Evolutionary conservation across 352 stramenopile species (phyloP).

Genomic region (Phytophthora macrochlamydospora): DNA sequence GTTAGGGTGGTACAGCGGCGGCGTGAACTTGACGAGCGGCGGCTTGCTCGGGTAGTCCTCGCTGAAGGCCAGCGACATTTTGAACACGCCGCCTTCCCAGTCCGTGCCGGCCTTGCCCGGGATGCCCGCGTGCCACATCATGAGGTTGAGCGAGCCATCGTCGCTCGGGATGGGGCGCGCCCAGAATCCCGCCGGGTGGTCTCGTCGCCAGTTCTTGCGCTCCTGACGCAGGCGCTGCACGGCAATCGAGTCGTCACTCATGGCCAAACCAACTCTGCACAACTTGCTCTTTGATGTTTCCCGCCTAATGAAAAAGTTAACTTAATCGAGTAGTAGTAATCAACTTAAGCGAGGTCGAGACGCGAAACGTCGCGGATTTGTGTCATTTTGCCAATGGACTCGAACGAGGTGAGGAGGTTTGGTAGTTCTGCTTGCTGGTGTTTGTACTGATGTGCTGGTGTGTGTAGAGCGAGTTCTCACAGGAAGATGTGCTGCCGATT

Average conservation of each 20-base stretch:
- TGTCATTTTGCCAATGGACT: slow-evolving; percentile 44
- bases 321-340: no score
- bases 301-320: background rate
- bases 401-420: slow-evolving; percentile 36
- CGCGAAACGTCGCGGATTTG: slow-evolving; percentile 34
- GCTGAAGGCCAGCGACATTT: slow-evolving; percentile 96
- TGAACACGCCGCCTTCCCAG: slow-evolving; percentile 98
- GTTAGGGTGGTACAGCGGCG: slow-evolving; percentile 97
- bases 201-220: slow-evolving; percentile 94
- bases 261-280: slow-evolving; percentile 10
- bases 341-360: slow-evolving; percentile 1
- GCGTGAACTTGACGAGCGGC: slow-evolving; percentile 98
- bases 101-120: slow-evolving; percentile 95
- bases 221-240: slow-evolving; percentile 91
- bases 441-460: background rate
- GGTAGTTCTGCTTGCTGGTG: background rate
- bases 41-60: slow-evolving; percentile 98
- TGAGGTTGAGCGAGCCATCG: slow-evolving; percentile 97
- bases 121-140: slow-evolving; percentile 97
- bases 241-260: slow-evolving; percentile 91
- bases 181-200: slow-evolving; percentile 97
- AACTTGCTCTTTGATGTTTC: background rate
- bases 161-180: slow-evolving; percentile 91
- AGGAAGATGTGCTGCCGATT: slow-evolving; percentile 79
- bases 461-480: slow-evolving; percentile 73